Conservation (phyloP, 768 basidiomycete genomes). For the Baorangia bicolor region DNA sequence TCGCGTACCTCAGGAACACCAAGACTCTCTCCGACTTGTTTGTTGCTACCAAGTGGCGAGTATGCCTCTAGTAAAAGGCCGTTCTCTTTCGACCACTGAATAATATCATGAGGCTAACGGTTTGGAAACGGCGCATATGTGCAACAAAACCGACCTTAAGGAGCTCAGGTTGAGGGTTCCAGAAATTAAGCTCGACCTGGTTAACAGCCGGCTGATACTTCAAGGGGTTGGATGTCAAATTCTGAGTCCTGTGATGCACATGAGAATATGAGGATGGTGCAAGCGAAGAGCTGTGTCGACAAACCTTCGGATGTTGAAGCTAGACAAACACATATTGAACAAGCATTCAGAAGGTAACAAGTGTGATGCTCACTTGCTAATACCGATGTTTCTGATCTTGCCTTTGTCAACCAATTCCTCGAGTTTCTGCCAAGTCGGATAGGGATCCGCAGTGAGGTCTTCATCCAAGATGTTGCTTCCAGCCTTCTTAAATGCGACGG, state of each 20-base stretch:
- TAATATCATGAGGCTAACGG: neutral
- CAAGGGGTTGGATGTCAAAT: constrained; percentile 59
- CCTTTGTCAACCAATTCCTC: constrained; percentile 78
- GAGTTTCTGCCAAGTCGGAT: constrained; percentile 79
- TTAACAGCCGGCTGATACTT: constrained; percentile 68
- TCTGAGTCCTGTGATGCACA: constrained; percentile 43
- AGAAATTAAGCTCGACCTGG: constrained; percentile 78
- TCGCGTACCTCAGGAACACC: constrained; percentile 50
- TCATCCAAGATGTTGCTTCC: constrained; percentile 46
- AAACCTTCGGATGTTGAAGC: constrained; percentile 60
- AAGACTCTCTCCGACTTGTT: constrained; percentile 57
- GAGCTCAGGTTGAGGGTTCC: constrained; percentile 77
- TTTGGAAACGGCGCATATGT: neutral
- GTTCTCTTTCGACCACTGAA: constrained; percentile 66
- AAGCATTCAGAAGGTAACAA: neutral
- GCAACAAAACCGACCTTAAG: constrained; percentile 44
- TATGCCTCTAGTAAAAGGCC: constrained; percentile 69
- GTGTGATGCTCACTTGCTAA: constrained; percentile 63
- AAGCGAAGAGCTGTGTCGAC: neutral
- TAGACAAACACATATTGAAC: constrained; percentile 15
- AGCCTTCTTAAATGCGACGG: constrained; percentile 62
- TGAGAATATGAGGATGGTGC: neutral
- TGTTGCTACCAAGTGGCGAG: constrained; percentile 68
- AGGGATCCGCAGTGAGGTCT: constrained; percentile 64
- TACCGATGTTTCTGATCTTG: constrained; percentile 75